Evolutionary conservation across 129 eudicot species (phyloP).

Genomic region (Centella asiatica): DNA sequence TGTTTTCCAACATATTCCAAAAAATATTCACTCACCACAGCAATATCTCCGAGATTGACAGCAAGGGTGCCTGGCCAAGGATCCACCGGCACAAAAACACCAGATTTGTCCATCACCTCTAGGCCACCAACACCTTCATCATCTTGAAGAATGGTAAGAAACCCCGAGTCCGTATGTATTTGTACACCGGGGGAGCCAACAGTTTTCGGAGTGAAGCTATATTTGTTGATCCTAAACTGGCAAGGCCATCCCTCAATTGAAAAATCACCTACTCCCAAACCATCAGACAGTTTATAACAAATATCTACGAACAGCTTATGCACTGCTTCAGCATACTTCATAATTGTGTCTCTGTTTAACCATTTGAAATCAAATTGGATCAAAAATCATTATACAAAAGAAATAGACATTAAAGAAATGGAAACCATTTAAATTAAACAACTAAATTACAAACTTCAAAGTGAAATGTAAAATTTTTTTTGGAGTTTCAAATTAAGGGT

Average conservation of each 20-base stretch:
- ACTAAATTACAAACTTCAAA: too few species aligned
- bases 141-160: constrained; percentile 80
- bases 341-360: constrained; percentile 43
- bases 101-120: constrained; percentile 58
- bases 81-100: constrained; percentile 43
- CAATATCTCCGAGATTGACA: constrained; percentile 77
- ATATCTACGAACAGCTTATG: constrained; percentile 35
- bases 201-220: constrained; percentile 44
- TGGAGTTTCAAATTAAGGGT: too few species aligned
- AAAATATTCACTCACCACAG: constrained; percentile 29
- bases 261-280: constrained; percentile 30
- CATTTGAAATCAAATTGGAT: background rate
- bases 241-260: constrained; percentile 61
- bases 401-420: background rate
- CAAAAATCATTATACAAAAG: background rate
- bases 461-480: too few species aligned
- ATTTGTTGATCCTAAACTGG: constrained; percentile 75
- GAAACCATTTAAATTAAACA: background rate
- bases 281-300: constrained; percentile 35
- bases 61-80: constrained; percentile 68
- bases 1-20: too few species aligned
- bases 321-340: constrained; percentile 55
- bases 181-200: constrained; percentile 65
- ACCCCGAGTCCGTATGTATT: constrained; percentile 76
- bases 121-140: constrained; percentile 84